Evolutionary conservation across 768 basidiomycete genomes (phyloP), one percentile per base, ranked within the genome.

Genomic region (Rhodotorula graminis): DNA sequence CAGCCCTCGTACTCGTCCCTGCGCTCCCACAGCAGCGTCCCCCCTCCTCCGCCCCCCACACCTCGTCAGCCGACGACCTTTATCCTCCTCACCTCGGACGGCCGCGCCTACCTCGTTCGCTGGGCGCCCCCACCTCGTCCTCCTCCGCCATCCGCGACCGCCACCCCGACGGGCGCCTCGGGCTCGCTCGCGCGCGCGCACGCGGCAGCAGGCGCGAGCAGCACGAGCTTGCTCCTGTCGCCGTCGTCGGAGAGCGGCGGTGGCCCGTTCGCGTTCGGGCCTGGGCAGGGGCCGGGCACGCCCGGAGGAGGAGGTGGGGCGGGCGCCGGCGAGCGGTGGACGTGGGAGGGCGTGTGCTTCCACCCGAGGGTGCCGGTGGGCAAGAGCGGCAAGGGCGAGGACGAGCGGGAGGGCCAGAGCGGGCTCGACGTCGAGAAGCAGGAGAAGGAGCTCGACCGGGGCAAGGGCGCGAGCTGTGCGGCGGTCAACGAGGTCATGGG

Each of bases 61-160:
- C 49, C 33, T 9, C 55, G 53, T n/a, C 53, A 25, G 2, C 52
- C 46, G 23, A 64, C 66, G 2, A 59, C 61, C 21, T 70, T 67
- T 50, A 27, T 74, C 52, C 44, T 79, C 33, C 46, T 76, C 15
- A 71, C 77, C 7, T 72, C 76, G 4, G 77, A 78, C 65, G 78
- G 78, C 0, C 76, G 78, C 4, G 76, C 76, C 40, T 79, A 79
- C 67, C 33, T 73, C 58, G 76, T 70, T 15, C 65, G 64, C 9
- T 76, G 75, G 75, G 68, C 70, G 29, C 53, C 42, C 33, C 29
- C 29, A n/a, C 56, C 2, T 11, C 23, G 42, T 25, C 61, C 3
- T 31, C 23, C 40, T 21, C 15, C 15, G 3, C 3, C 47, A 23
- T 49, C 14, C 25, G 37, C 40, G 12, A 42, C 2, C 25, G 50